Percentiles rank a stretch among this genome's conserved stretches.
Evolutionary conservation across 2,329 filamentous ascomycete species (phyloP).

Genomic region (Phialemonium atrogriseum): DNA sequence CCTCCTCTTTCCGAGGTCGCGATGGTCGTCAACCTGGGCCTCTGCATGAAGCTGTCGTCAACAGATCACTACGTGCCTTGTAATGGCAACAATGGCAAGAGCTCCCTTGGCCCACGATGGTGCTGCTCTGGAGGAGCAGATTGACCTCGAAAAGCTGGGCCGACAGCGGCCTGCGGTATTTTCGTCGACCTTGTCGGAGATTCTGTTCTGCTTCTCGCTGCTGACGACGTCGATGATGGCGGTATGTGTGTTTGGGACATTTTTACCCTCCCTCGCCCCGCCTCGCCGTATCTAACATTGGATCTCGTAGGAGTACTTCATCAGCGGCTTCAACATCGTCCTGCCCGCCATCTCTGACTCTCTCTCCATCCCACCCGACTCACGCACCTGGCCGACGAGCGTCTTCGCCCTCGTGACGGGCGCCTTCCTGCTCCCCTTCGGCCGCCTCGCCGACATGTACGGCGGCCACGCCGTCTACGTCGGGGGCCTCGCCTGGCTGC

Average conservation of each 20-base stretch:
- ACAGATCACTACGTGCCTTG: not conserved
- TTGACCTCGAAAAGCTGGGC: slow-evolving; percentile 46
- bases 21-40: too few relatives aligned
- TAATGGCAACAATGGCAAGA: not conserved
- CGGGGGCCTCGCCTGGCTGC: slow-evolving; percentile 53
- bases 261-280: too few relatives aligned
- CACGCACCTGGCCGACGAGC: slow-evolving; percentile 55
- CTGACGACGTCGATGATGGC: slow-evolving; percentile 50
- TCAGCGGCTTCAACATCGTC: slow-evolving; percentile 69
- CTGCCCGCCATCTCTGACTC: slow-evolving; percentile 55
- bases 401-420: slow-evolving; percentile 50
- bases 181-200: slow-evolving; percentile 38
- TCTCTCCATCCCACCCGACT: slow-evolving; percentile 54
- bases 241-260: too few relatives aligned
- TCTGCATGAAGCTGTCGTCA: not conserved
- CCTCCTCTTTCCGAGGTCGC: too few relatives aligned
- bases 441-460: slow-evolving; percentile 54
- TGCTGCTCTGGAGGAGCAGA: slow-evolving; percentile 13
- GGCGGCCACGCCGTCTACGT: slow-evolving; percentile 55
- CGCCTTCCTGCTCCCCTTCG: slow-evolving; percentile 53
- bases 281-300: too few relatives aligned
- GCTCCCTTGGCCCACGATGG: slow-evolving; percentile 7
- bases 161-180: slow-evolving; percentile 48
- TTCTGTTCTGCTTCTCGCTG: slow-evolving; percentile 52
- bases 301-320: slow-evolving; percentile 63